phyloP scores from a whole-genome alignment of 495 filamentous ascomycete species.

The Podospora pseudocomata region DNA sequence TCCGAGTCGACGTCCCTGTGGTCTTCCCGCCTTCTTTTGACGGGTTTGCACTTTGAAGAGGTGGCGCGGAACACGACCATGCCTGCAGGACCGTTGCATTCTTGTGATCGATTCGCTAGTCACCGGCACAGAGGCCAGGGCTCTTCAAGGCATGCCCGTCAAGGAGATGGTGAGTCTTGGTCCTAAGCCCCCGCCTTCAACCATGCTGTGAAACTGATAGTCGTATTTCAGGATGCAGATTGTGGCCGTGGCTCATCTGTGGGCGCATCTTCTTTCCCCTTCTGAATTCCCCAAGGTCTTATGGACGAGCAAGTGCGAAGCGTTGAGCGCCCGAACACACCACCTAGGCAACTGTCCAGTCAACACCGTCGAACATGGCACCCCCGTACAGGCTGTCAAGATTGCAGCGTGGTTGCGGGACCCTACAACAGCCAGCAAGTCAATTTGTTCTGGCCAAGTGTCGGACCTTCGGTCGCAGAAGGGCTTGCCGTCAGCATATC shows the following conservation, averaged over 20 bases:
- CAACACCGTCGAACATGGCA: neutral
- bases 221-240: neutral
- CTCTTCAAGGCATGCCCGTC: no score
- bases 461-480: no score
- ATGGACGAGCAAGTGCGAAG: neutral
- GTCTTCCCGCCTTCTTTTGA: slow-evolving; percentile 60
- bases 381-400: neutral
- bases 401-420: no score
- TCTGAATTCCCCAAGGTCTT: neutral
- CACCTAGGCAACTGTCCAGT: neutral
- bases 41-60: slow-evolving; percentile 19
- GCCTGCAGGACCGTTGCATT: no score
- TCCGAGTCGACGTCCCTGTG: slow-evolving; percentile 52
- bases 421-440: neutral
- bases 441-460: neutral
- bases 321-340: neutral
- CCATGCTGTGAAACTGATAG: neutral
- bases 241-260: no score
- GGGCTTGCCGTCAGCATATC: neutral
- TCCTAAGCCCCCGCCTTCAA: no score
- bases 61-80: no score
- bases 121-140: no score
- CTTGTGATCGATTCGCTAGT: no score
- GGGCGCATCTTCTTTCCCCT: neutral
- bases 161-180: no score